Evolutionary conservation across 2,329 filamentous ascomycete genomes (phyloP).

Genomic region (Ophiocordyceps unilateralis): DNA sequence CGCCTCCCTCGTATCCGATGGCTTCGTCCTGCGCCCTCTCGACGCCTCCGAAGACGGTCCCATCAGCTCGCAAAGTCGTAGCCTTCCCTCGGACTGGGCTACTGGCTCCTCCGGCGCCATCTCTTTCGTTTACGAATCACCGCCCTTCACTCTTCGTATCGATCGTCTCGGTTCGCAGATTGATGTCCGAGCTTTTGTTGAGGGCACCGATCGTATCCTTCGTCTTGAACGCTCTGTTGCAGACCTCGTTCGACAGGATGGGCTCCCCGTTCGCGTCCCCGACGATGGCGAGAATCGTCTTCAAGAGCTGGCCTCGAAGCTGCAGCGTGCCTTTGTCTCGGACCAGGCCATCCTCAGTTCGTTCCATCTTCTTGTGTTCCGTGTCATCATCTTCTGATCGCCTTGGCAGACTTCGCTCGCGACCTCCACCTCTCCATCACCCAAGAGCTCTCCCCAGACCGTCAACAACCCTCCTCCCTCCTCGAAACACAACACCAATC

Average conservation of each 20-base stretch:
- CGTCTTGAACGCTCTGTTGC: slow-evolving; percentile 54
- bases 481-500: neutral
- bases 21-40: neutral
- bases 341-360: slow-evolving; percentile 40
- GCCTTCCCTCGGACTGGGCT: slow-evolving; percentile 70
- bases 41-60: neutral
- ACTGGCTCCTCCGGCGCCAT: slow-evolving; percentile 44
- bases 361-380: slow-evolving; percentile 1
- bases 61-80: slow-evolving; percentile 11
- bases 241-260: slow-evolving; percentile 52
- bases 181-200: slow-evolving; percentile 63
- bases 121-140: slow-evolving; percentile 74
- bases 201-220: slow-evolving; percentile 66
- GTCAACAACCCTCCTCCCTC: neutral
- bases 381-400: no score
- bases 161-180: slow-evolving; percentile 69
- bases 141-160: slow-evolving; percentile 68
- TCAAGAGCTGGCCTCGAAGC: slow-evolving; percentile 25
- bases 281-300: slow-evolving; percentile 30
- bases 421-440: slow-evolving; percentile 37
- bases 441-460: neutral
- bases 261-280: slow-evolving; percentile 33
- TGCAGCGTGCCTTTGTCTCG: slow-evolving; percentile 56
- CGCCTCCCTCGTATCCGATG: neutral
- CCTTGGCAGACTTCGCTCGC: neutral